These are phyloP conservation scores for Stemphylium lycopersici DNA, from an alignment of 2,329 filamentous ascomycete genomes.

Conservation along the genomic window DNA sequence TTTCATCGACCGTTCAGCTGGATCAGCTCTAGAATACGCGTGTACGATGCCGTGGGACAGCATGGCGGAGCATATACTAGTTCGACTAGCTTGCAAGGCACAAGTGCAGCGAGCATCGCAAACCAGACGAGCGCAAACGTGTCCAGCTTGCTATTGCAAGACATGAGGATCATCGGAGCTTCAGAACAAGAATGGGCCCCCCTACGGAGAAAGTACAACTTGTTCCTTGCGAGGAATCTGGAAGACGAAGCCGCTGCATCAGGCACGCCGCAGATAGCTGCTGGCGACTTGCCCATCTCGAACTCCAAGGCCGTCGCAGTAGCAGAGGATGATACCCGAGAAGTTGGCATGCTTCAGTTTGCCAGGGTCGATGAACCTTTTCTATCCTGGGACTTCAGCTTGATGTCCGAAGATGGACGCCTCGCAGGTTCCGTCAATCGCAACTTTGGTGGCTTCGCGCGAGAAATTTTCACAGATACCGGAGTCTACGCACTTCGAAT, in stretches of 20 bases:
- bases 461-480: conserved; percentile 70
- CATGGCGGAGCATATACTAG: conserved; percentile 40
- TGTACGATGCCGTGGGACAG: conserved; percentile 42
- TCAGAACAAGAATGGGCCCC: conserved; percentile 69
- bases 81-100: conserved; percentile 54
- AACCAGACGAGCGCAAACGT: conserved; percentile 57
- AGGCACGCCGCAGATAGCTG: conserved; percentile 49
- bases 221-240: conserved; percentile 63
- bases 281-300: conserved; percentile 57
- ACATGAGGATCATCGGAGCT: conserved; percentile 69
- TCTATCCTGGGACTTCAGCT: conserved; percentile 69
- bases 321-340: conserved; percentile 40
- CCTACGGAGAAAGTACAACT: conserved; percentile 67
- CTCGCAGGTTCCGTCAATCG: conserved; percentile 68
- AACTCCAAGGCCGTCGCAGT: conserved; percentile 55
- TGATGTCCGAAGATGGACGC: conserved; percentile 57
- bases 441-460: conserved; percentile 66
- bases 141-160: conserved; percentile 59
- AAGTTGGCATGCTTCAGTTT: conserved; percentile 63
- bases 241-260: conserved; percentile 44
- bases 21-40: conserved; percentile 63
- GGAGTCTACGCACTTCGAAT: conserved; percentile 69
- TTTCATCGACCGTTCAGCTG: conserved; percentile 69
- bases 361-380: conserved; percentile 68
- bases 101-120: conserved; percentile 51